Evolutionary conservation across 2,329 filamentous ascomycete genomes (phyloP).

Genomic region (Tolypocladium capitatum): DNA sequence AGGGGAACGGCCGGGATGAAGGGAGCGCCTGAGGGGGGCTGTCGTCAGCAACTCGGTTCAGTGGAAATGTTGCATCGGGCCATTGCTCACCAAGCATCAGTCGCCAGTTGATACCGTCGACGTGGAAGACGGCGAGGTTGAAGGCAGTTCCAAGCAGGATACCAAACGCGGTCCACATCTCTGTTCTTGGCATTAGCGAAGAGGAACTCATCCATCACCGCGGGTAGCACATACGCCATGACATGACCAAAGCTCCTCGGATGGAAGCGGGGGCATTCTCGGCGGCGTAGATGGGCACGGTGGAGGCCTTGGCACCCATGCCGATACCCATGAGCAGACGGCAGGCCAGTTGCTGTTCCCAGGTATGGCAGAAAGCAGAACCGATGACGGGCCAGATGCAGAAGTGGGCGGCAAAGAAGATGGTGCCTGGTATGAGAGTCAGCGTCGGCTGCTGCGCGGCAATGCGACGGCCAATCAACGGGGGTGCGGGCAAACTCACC

Average conservation of each 20-base stretch:
- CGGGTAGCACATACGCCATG: constrained; percentile 37
- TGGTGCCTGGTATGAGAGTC: constrained; percentile 17
- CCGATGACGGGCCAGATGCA: constrained; percentile 52
- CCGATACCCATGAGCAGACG: constrained; percentile 57
- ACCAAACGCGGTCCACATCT: constrained; percentile 49
- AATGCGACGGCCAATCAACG: constrained; percentile 2
- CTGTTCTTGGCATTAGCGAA: constrained; percentile 17
- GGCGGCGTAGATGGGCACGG: constrained; percentile 60
- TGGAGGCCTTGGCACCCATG: constrained; percentile 52
- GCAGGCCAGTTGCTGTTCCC: constrained; percentile 53
- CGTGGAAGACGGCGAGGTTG: constrained; percentile 17
- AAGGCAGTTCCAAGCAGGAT: constrained; percentile 30
- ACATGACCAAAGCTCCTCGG: constrained; percentile 67
- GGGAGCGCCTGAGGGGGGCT: constrained; percentile 30
- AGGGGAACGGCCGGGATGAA: constrained; percentile 45
- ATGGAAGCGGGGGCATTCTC: constrained; percentile 57
- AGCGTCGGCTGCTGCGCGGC: neutral
- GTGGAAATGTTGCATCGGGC: too few species aligned
- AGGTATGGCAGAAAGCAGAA: constrained; percentile 50
- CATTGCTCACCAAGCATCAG: constrained; percentile 29
- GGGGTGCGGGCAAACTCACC: constrained; percentile 8
- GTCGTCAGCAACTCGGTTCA: neutral
- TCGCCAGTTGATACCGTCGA: constrained; percentile 19
- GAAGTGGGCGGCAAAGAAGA: constrained; percentile 64
- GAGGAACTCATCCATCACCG: neutral